A percentile compares a stretch with the other conserved stretches of the same genome.
Evolutionary conservation across 352 stramenopile species (phyloP).

Genomic region (Pythium vanterpoolii): DNA sequence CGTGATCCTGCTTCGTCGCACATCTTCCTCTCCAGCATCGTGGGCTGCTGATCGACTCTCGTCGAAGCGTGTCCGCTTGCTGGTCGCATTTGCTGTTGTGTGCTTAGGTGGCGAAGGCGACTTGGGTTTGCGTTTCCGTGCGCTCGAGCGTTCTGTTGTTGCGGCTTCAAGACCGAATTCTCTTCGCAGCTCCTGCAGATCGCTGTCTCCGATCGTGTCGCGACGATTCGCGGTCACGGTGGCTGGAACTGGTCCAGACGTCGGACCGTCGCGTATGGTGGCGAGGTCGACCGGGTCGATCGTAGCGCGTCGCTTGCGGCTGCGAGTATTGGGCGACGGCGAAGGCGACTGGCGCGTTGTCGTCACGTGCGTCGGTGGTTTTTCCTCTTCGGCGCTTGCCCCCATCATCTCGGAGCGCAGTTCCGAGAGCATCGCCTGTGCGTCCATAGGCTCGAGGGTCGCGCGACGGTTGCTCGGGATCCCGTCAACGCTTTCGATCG

Average conservation of each 20-base stretch:
- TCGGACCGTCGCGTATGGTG: constrained; percentile 15
- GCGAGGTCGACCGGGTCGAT: constrained; percentile 50
- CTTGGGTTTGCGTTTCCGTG: constrained; percentile 2
- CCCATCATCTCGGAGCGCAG: constrained; percentile 22
- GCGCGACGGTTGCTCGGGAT: constrained; percentile 20
- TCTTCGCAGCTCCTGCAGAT: constrained; percentile 9
- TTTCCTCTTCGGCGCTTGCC: background rate
- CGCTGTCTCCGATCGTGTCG: constrained; percentile 52
- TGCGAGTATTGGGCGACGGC: constrained; percentile 26
- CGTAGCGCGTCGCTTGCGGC: constrained; percentile 37
- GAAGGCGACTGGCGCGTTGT: background rate
- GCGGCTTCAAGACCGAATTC: constrained; percentile 13
- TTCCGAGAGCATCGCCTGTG: constrained; percentile 37
- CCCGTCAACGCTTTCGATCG: background rate
- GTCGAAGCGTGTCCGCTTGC: constrained; percentile 9
- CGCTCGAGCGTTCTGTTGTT: background rate
- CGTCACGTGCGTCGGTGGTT: background rate
- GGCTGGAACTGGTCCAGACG: background rate
- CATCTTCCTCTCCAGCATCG: background rate
- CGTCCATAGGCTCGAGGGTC: constrained; percentile 54
- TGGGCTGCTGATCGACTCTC: too few species aligned
- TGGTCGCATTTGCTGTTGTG: background rate
- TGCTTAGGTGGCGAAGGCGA: background rate
- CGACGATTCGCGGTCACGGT: constrained; percentile 29
- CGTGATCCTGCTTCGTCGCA: constrained; percentile 1